These are phyloP conservation scores for Mycena chlorophos DNA, from an alignment of 768 basidiomycete species.

Conservation along the genomic window DNA sequence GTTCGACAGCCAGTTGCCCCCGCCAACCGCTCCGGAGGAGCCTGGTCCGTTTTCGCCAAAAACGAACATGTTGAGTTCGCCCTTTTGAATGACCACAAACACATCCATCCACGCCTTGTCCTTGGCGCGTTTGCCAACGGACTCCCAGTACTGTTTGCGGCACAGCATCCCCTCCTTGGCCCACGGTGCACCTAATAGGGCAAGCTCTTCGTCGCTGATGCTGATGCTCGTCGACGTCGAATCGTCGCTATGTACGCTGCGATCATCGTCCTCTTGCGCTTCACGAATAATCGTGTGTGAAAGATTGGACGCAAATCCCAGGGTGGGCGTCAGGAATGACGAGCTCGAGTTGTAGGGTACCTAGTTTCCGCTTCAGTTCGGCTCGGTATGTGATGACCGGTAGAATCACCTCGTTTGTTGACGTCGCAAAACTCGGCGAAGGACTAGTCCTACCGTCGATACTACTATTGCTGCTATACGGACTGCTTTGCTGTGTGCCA, in stretches of 20 bases:
- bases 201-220: slow-evolving; percentile 93
- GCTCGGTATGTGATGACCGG: too few species aligned
- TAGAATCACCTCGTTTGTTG: slow-evolving; percentile 80
- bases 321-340: slow-evolving; percentile 75
- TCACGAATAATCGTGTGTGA: slow-evolving; percentile 97
- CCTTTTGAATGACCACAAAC: slow-evolving; percentile 94
- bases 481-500: slow-evolving; percentile 63
- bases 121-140: slow-evolving; percentile 76
- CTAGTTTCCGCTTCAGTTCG: too few species aligned
- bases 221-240: slow-evolving; percentile 75
- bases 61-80: slow-evolving; percentile 92
- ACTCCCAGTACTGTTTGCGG: slow-evolving; percentile 94
- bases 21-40: slow-evolving; percentile 72
- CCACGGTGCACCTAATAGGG: slow-evolving; percentile 95
- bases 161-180: slow-evolving; percentile 97
- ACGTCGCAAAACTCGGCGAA: slow-evolving; percentile 90
- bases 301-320: slow-evolving; percentile 97
- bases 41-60: slow-evolving; percentile 80
- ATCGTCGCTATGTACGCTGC: slow-evolving; percentile 63
- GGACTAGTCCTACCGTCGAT: slow-evolving; percentile 91
- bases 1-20: slow-evolving; percentile 98
- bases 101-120: slow-evolving; percentile 92
- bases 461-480: slow-evolving; percentile 82
- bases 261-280: slow-evolving; percentile 85
- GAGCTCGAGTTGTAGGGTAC: slow-evolving; percentile 65